Base-by-base conservation (phyloP, 352 stramenopile species). In the Phytophthora capsici region DNA sequence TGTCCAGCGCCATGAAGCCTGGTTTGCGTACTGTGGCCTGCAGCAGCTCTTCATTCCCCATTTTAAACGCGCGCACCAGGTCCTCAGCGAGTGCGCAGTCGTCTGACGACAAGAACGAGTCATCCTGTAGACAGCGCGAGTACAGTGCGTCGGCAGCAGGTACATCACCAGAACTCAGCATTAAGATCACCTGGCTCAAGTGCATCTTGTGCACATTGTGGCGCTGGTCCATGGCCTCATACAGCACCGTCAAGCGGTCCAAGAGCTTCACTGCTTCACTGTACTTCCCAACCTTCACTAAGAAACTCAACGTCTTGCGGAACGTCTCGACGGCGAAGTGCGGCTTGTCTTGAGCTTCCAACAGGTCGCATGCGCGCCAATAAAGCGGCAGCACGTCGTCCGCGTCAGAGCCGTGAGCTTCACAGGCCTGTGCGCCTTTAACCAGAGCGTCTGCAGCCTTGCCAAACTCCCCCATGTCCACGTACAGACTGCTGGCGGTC, bases 301-400 rank as follows among this genome's bases (percentile, higher is more conserved):
- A 48, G 47, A 90, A 94, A n/a, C 59, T 77, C 49, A 91, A 58
- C 49, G 84, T 87, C 73, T 94, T 94, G 46, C 82, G 78, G 63
- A 94, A 90, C 57, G 81, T 78, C 26, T 94, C 86, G 16, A 94
- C 78, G 0, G 86, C 86, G 47, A 94, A 92, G 66, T 94, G 86
- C 16, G 86, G 86, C 58, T 93, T 94, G 57, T 84, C 81, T 68
- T 94, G 86, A 4, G 86, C 74, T 40, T 94, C 86, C 52, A 93
- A 67, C 41, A 94, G 72, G 46, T 84, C 82, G 66, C 86, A 94
- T 6, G 86, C 86, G 17, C 71, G 71, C 63, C 77, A 66, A 52
- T 91, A 92, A 22, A 94, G 70, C 20, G 75, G 68, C 47, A 80
- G 71, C n/a, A 88, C 66, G 54, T 87, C 75, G 20, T 76, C 66